These are phyloP conservation scores for Irpex rosettiformis DNA, from an alignment of 1,284 basidiomycete genomes.

Conservation along the genomic window DNA sequence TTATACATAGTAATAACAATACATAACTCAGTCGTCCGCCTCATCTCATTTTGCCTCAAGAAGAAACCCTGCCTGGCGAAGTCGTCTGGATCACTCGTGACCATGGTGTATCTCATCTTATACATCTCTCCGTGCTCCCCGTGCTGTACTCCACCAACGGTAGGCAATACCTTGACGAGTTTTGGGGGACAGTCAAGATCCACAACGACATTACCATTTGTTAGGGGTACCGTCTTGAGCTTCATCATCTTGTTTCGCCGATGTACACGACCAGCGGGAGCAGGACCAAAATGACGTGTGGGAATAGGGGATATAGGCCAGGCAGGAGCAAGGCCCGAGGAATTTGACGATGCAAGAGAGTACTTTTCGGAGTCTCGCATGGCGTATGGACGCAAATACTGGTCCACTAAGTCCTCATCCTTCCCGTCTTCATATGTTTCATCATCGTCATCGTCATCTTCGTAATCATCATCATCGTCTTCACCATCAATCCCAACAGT, in stretches of 20 bases:
- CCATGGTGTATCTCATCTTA: slow-evolving; percentile 82
- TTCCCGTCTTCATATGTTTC: slow-evolving; percentile 4
- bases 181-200: slow-evolving; percentile 84
- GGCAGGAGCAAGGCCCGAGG: not conserved
- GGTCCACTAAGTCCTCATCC: slow-evolving; percentile 2
- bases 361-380: slow-evolving; percentile 1
- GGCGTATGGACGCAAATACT: not conserved
- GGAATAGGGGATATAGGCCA: slow-evolving; percentile 37
- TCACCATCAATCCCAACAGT: not conserved
- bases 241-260: slow-evolving; percentile 68
- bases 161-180: slow-evolving; percentile 44
- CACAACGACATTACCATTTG: slow-evolving; percentile 84
- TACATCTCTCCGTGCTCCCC: slow-evolving; percentile 74
- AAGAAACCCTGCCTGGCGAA: slow-evolving; percentile 84
- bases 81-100: slow-evolving; percentile 92
- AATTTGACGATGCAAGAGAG: slow-evolving; percentile 4
- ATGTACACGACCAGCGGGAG: slow-evolving; percentile 72
- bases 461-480: slow-evolving; percentile 6
- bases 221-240: slow-evolving; percentile 59
- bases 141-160: slow-evolving; percentile 45
- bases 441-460: slow-evolving; percentile 1
- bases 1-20: slow-evolving; percentile 97
- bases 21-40: slow-evolving; percentile 87
- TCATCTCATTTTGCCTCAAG: slow-evolving; percentile 80
- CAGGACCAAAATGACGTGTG: slow-evolving; percentile 86